phyloP scores from a whole-genome alignment of 371 early-diverging fungal species.

The Mucor irregularis region DNA sequence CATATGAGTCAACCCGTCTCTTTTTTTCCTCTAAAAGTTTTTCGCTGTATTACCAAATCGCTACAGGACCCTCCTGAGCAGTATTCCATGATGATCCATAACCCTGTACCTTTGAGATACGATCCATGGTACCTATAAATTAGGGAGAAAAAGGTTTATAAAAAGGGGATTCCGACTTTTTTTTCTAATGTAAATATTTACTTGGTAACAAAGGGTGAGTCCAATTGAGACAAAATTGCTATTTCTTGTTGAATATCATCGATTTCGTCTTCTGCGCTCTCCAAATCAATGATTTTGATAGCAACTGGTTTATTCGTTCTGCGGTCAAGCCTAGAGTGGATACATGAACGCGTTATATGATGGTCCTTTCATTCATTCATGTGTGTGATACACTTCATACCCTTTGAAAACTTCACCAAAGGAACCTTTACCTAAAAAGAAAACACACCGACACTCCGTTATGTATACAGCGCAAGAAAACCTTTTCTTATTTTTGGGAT shows the following conservation, averaged over 20 bases:
- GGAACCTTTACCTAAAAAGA: slow-evolving; percentile 77
- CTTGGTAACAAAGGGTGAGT: slow-evolving; percentile 90
- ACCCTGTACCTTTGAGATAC: slow-evolving; percentile 76
- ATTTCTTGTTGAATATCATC: slow-evolving; percentile 98
- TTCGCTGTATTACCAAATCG: slow-evolving; percentile 87
- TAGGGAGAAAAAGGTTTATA: slow-evolving; percentile 14
- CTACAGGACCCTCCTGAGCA: slow-evolving; percentile 90
- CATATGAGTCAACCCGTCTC: not conserved
- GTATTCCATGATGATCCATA: slow-evolving; percentile 96
- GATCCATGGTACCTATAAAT: slow-evolving; percentile 74
- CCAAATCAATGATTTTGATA: slow-evolving; percentile 92
- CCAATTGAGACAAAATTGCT: slow-evolving; percentile 91
- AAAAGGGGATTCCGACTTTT: not conserved
- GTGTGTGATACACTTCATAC: slow-evolving; percentile 47
- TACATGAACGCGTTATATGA: not conserved
- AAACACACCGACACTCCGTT: no score
- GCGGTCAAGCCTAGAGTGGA: slow-evolving; percentile 64
- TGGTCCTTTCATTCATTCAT: not conserved
- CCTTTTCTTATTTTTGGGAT: no score
- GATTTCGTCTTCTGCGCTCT: slow-evolving; percentile 95
- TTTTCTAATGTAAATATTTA: slow-evolving; percentile 44
- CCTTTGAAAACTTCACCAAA: slow-evolving; percentile 93
- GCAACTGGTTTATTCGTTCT: slow-evolving; percentile 81
- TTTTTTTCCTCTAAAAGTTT: no score
- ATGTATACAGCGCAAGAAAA: no score